Base-by-base conservation (phyloP, 805 yeast species). In the Yarrowia hollandica region DNA sequence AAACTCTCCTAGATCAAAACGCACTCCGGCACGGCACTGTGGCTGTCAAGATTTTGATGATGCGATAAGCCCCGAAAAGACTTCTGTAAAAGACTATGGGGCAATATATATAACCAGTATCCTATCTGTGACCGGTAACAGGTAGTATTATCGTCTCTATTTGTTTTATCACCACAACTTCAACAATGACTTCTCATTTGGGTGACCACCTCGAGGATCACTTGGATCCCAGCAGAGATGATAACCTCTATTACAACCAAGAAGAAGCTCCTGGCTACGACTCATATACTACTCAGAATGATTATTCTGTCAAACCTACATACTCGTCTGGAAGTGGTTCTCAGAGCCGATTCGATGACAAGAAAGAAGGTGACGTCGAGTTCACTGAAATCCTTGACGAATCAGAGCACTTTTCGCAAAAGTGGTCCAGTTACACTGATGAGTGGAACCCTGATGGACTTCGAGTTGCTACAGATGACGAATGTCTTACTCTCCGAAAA, bases 401-500 rank as follows among this genome's bases (percentile, higher is more conserved):
- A 25, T 2, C 52, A 3, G 52, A 44, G 9, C 52, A 44, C 26
- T 44, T 28, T 26, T 44, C 52, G 3, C 35, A 28, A n/a, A 44
- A 18, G 14, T 44, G 52, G 52, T 44, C 52, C 9, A 44, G 35
- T 4, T 44, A 44, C 11, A 44, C 52, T 5, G 52, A 44, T 10
- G 52, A 44, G 35, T 44, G 16, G 11, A 44, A 44, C 35, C 52
- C 52, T 9, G 52, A 44, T 9, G 52, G 52, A 9, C 52, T 44
- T 7, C 16, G 52, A 28, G 11, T 44, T 14, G 52, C 52, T 19
- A 44, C 52, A 2, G 64, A 62, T 25, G 64, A 62, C n/a, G 19
- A 23, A 10, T 14, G 48, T 14, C 14, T 10, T 12, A 61, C 62
- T 26, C 56, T 62, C 5, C 46, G 64, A 37, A 61, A 46, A 23